A percentile compares a stretch with the other conserved stretches of the same genome.
phyloP scores from a whole-genome alignment of 2,329 filamentous ascomycete species.

The Nemania abortiva region DNA sequence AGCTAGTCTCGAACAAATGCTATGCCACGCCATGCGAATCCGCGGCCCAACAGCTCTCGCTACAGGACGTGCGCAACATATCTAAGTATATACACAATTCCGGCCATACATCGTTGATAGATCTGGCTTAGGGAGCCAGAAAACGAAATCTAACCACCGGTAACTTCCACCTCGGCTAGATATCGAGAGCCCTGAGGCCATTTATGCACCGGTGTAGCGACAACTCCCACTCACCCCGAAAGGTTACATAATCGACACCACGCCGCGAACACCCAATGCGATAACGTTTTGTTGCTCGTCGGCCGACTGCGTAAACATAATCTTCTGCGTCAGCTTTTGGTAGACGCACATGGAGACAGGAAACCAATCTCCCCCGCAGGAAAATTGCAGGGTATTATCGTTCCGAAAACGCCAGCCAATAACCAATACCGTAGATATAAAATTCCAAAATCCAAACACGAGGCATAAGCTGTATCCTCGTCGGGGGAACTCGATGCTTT shows the following conservation, averaged over 20 bases:
- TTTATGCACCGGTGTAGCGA: neutral
- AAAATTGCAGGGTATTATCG: slow-evolving; percentile 46
- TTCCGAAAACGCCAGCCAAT: slow-evolving; percentile 43
- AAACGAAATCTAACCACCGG: neutral
- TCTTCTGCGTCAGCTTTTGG: slow-evolving; percentile 3
- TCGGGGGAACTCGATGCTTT: neutral
- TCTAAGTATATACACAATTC: slow-evolving; percentile 19
- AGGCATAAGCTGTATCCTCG: slow-evolving; percentile 29
- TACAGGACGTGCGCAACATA: neutral
- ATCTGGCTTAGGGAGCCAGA: neutral
- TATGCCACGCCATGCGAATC: slow-evolving; percentile 27
- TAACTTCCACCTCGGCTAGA: neutral
- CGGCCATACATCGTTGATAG: neutral
- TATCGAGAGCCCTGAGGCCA: neutral
- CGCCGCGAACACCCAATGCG: neutral
- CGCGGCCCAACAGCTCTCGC: neutral
- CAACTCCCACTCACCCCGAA: neutral
- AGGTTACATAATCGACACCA: neutral
- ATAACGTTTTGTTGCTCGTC: neutral
- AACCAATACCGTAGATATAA: slow-evolving; percentile 23
- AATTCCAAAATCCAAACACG: neutral
- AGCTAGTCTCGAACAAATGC: slow-evolving; percentile 15
- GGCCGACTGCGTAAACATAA: slow-evolving; percentile 1
- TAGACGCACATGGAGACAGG: slow-evolving; percentile 8
- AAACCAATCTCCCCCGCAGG: slow-evolving; percentile 33